A percentile compares a stretch with the other conserved stretches of the same genome.
These are phyloP conservation scores for Candolleomyces eurysporus DNA, from an alignment of 768 basidiomycete species.

Conservation along the genomic window DNA sequence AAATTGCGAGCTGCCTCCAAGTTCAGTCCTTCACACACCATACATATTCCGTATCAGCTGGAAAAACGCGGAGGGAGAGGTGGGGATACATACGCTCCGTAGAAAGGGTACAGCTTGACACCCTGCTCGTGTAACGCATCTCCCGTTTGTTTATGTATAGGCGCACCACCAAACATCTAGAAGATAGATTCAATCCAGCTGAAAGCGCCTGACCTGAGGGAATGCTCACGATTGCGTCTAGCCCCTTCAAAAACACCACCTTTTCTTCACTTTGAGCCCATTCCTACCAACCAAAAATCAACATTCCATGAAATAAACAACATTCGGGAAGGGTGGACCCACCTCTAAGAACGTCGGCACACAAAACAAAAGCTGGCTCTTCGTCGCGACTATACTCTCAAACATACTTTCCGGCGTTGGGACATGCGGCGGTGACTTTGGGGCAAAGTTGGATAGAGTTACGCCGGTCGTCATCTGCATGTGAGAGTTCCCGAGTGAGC, in stretches of 20 bases:
- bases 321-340: not conserved
- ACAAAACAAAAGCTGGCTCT: constrained; percentile 8
- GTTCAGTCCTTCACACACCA: constrained; percentile 17
- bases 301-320: not conserved
- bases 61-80: too few species aligned
- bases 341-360: constrained; percentile 24
- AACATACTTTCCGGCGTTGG: constrained; percentile 18
- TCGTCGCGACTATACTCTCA: constrained; percentile 8
- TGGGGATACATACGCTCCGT: constrained; percentile 31
- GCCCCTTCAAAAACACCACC: constrained; percentile 15
- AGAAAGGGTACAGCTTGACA: constrained; percentile 25
- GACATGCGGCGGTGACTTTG: constrained; percentile 12
- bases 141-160: constrained; percentile 23
- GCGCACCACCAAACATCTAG: constrained; percentile 24
- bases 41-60: not conserved
- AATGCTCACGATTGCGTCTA: constrained; percentile 17
- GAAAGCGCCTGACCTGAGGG: not conserved
- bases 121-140: constrained; percentile 17
- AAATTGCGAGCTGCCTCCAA: constrained; percentile 12
- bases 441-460: constrained; percentile 23
- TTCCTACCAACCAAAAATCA: constrained; percentile 10
- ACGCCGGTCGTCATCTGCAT: constrained; percentile 13
- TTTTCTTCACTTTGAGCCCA: constrained; percentile 18
- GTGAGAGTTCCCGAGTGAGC: not conserved
- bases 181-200: not conserved